Evolutionary conservation across 768 basidiomycete genomes (phyloP), one percentile per base, ranked within the genome.

Genomic region (Hydnomerulius pinastri): DNA sequence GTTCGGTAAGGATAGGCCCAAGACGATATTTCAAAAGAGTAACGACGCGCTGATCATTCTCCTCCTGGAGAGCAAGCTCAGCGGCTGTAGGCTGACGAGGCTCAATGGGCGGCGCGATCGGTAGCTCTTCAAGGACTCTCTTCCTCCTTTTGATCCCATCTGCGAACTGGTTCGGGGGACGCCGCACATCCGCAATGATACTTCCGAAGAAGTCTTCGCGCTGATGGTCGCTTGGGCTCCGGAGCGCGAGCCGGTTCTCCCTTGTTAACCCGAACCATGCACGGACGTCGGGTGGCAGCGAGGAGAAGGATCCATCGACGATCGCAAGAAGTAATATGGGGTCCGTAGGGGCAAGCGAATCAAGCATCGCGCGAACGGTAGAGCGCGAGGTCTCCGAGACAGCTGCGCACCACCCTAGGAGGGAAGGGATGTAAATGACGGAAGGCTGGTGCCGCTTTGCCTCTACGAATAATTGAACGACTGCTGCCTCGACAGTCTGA

Each of bases 401-500:
- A 2, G 92, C 84, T 1, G 84, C 75, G 56, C 88, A 89, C 94
- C 95, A 98, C 1, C 86, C 81, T 1, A 82, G 61, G 6, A 99
- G 80, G 1, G 92, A 90, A 0, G 96, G 96, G 25, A 99, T 91
- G 68, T 95, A 98, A 41, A 99, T 81, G 30, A 98, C 87, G 0
- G 93, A 94, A 0, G 97, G 97, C 59, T 96, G 94, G 65, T 97
- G 92, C 23, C 96, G 85, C 65, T 98, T 98, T 1, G 96, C 97
- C 67, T 99, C 97, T 18, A 95, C 80, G 62, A 99, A 98, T 15
- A 97, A 77, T 59, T 98, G 95, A 4, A 98, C 92, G 46, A 98
- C 85, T 2, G 91, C 87, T 1, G 97, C 91, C 70, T 99, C 97
- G 4, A 83, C 71, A 1, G 92, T 92, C 93, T 96, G 47, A 6